Base-by-base conservation (phyloP, 2,329 filamentous ascomycete genomes). In the Aspergillus fructus region DNA sequence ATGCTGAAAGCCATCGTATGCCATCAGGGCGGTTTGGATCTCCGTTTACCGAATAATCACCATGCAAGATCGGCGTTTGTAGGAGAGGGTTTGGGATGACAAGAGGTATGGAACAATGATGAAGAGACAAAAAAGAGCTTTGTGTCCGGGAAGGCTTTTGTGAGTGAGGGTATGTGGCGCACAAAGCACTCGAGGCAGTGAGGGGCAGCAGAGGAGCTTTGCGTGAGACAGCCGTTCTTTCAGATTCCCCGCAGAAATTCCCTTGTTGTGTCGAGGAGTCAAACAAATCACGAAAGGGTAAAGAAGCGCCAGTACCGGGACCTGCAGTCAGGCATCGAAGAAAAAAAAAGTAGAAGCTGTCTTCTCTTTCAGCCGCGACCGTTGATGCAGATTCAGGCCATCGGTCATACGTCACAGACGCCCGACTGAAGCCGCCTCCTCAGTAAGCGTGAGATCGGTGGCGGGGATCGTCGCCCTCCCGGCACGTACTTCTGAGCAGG, bases 1-100 rank as follows among this genome's bases (percentile, higher is more conserved):
- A 49, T 62, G 53, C 64, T 73, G 73, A 61, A 76, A 77, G 57
- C 71, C 71, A 68, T 78, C 73, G 69, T 78, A 78, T 52, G 76
- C 74, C 75, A 78, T 78, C 49, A 43, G 50, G 56, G 55, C 21
- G 11, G 37, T 43, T 37, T 46, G 33, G 53, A 52, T 33, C 42
- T 55, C 56, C 33, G 48, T 53, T 47, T 58, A 39, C 49, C 40
- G 24, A 43, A 24, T 37, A 43, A 24, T 41, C 40, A 56, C 52
- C 42, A 45, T 41, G 24, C 39, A 45, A 46, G 12, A 33, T 24
- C 27, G 37, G 17, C 15, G 21, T 45, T 53, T 45, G 15, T 39
- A 37, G 15, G 17, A 49, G 12, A 6, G 34, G 33, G 27, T 19
- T 40, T 41, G 8, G 27, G 24, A 37, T 43, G 12, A 15, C 13